Evolutionary conservation across 2,329 filamentous ascomycete genomes (phyloP).

Genomic region (Amphichorda felina): DNA sequence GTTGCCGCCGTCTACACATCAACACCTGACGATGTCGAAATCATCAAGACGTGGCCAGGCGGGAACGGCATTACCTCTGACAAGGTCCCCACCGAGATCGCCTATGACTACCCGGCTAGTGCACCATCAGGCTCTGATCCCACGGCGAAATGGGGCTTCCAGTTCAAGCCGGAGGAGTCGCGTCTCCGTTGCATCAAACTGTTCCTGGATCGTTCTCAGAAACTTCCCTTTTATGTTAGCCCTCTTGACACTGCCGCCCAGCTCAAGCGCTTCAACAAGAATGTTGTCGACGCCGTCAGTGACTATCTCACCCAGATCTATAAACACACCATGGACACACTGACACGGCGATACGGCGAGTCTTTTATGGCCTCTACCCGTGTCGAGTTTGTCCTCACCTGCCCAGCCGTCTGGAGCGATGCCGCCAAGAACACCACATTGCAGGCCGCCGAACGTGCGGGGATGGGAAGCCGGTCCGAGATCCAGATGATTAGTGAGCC

Average conservation of each 20-base stretch:
- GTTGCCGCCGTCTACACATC: conserved; percentile 65
- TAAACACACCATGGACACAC: conserved; percentile 66
- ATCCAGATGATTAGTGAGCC: conserved; percentile 74
- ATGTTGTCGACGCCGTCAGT: conserved; percentile 65
- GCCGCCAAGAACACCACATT: conserved; percentile 75
- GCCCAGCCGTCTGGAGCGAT: conserved; percentile 76
- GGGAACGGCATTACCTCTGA: conserved; percentile 80
- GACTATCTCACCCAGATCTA: conserved; percentile 72
- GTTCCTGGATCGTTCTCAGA: conserved; percentile 70
- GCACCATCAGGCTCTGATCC: conserved; percentile 24
- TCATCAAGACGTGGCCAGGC: conserved; percentile 77
- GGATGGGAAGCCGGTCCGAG: conserved; percentile 59
- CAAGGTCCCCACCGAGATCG: conserved; percentile 74
- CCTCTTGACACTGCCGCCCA: conserved; percentile 66
- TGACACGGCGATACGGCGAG: conserved; percentile 63
- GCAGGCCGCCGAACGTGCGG: conserved; percentile 64
- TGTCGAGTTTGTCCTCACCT: conserved; percentile 70
- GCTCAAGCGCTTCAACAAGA: conserved; percentile 63
- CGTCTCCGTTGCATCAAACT: conserved; percentile 74
- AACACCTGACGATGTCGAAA: conserved; percentile 68
- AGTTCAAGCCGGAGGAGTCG: conserved; percentile 67
- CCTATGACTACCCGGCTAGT: conserved; percentile 34
- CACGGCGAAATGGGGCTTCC: conserved; percentile 66
- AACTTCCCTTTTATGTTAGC: conserved; percentile 70
- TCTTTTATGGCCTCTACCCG: conserved; percentile 66